Conservation (phyloP, 192 early-diverging fungal genomes). For the Backusella circina region DNA sequence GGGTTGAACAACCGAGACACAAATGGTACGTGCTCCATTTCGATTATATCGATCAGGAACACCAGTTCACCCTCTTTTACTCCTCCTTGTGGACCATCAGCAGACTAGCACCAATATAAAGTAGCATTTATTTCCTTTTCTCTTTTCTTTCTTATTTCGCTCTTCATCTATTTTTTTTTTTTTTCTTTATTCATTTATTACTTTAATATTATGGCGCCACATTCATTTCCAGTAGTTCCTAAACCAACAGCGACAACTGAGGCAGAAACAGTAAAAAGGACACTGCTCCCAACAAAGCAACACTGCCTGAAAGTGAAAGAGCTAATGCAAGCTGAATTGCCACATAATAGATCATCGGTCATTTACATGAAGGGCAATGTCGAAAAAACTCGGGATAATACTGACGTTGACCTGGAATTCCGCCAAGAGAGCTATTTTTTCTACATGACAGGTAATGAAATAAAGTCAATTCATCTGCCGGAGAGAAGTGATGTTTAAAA, state of each 20-base stretch:
- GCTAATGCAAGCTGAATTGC: conserved; percentile 2
- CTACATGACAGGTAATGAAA: conserved; percentile 71
- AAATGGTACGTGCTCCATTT: background rate
- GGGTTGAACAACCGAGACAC: background rate
- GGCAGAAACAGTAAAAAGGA: background rate
- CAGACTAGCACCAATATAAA: background rate
- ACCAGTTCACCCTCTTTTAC: background rate
- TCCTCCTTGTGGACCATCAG: conserved; percentile 1
- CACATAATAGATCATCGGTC: conserved; percentile 12
- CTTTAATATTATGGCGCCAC: conserved; percentile 18
- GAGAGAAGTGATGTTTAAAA: background rate
- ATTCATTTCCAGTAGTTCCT: background rate
- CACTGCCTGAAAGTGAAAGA: conserved; percentile 33
- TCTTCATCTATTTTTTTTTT: background rate
- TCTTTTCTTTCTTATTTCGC: background rate
- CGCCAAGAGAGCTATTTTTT: conserved; percentile 88
- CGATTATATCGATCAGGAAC: background rate
- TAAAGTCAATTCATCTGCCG: conserved; percentile 26
- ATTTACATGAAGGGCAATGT: conserved; percentile 46
- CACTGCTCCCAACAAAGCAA: conserved; percentile 23
- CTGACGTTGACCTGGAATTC: conserved; percentile 67
- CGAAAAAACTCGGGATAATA: conserved; percentile 49
- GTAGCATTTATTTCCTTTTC: background rate
- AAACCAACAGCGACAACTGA: background rate
- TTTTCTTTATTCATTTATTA: background rate